Percentiles rank a stretch among this genome's conserved stretches.
Conservation (phyloP, 352 stramenopile species). For the Phytophthora sojae region DNA sequence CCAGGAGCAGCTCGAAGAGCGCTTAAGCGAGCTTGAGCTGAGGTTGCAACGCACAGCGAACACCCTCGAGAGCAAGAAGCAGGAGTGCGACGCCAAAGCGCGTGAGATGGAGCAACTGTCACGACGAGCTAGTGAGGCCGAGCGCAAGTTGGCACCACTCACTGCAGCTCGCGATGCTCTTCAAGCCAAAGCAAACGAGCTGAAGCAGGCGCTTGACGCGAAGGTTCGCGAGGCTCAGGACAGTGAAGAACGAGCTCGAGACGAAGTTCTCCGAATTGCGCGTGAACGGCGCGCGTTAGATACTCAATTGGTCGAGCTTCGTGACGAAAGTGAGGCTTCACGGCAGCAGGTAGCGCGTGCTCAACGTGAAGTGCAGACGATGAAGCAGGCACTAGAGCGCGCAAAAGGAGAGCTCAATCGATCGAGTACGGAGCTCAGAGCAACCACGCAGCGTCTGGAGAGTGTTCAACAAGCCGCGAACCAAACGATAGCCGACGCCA, state of each 20-base stretch:
- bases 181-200: conserved; percentile 57
- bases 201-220: conserved; percentile 63
- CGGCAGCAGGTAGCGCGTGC: conserved; percentile 53
- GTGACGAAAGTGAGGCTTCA: conserved; percentile 61
- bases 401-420: conserved; percentile 63
- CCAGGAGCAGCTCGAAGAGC: conserved; percentile 35
- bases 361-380: conserved; percentile 49
- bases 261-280: conserved; percentile 48
- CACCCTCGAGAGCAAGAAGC: conserved; percentile 65
- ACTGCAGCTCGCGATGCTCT: conserved; percentile 59
- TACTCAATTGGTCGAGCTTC: conserved; percentile 46
- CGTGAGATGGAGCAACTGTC: conserved; percentile 63
- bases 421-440: conserved; percentile 49
- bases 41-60: conserved; percentile 29
- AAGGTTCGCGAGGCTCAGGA: conserved; percentile 62
- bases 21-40: conserved; percentile 29
- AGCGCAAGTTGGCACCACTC: conserved; percentile 67
- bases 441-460: conserved; percentile 62
- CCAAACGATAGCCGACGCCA: conserved; percentile 69
- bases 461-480: conserved; percentile 62
- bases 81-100: conserved; percentile 60
- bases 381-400: conserved; percentile 64
- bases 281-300: conserved; percentile 77
- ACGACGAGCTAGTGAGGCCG: conserved; percentile 57
- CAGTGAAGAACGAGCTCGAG: conserved; percentile 54